Percentiles rank a stretch among this genome's conserved stretches.
Evolutionary conservation across 2,329 filamentous ascomycete genomes (phyloP).

Genomic region (Sporothrix inflata): DNA sequence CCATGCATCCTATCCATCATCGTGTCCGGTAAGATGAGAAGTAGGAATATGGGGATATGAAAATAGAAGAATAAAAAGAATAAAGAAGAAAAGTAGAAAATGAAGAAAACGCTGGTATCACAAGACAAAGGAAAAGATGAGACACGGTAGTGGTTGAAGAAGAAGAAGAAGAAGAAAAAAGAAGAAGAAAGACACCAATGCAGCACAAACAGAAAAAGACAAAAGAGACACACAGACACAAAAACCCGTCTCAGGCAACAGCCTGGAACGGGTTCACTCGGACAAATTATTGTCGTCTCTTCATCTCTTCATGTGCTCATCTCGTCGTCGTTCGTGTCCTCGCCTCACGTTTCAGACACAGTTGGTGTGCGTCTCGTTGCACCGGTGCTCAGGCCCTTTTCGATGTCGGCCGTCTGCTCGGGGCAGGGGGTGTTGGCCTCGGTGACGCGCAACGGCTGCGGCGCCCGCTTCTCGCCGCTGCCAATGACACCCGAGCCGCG

Average conservation of each 20-base stretch:
- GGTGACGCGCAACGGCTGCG: neutral
- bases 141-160: neutral
- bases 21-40: neutral
- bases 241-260: neutral
- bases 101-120: constrained; percentile 14
- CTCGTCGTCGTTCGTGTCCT: neutral
- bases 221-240: neutral
- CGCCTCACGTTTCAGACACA: neutral
- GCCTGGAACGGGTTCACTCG: neutral
- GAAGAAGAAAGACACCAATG: neutral
- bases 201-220: neutral
- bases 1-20: neutral
- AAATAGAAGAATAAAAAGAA: neutral
- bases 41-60: too few relatives aligned
- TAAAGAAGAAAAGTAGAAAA: neutral
- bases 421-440: neutral
- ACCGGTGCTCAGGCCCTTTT: constrained; percentile 2
- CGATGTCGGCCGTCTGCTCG: neutral
- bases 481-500: constrained; percentile 58
- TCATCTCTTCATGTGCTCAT: neutral
- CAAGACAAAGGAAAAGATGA: neutral
- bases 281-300: neutral
- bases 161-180: neutral
- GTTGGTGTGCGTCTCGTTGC: neutral
- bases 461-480: neutral